Percentiles rank a stretch among this genome's conserved stretches.
Evolutionary conservation across 495 filamentous ascomycete species (phyloP).

Genomic region (Hypoxylon fragiforme): DNA sequence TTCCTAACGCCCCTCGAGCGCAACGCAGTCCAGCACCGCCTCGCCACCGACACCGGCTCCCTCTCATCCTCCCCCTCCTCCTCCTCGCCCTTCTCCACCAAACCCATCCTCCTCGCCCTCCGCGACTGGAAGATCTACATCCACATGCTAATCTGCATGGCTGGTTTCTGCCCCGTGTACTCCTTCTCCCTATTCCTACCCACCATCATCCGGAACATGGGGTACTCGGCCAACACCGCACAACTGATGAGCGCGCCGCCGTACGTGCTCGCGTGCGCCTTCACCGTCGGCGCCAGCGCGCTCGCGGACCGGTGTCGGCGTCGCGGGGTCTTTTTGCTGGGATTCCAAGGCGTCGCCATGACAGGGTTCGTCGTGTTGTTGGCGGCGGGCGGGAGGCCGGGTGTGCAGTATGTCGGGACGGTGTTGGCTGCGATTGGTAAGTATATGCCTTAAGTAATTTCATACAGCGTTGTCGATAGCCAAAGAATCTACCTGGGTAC

Average conservation of each 20-base stretch:
- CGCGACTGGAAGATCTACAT: constrained; percentile 69
- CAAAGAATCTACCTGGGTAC: too few species aligned
- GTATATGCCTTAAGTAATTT: too few species aligned
- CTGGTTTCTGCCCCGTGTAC: constrained; percentile 50
- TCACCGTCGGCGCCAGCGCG: constrained; percentile 54
- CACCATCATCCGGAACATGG: constrained; percentile 62
- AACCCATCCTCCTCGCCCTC: constrained; percentile 67
- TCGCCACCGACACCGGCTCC: constrained; percentile 60
- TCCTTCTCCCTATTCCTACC: constrained; percentile 67
- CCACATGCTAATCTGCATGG: constrained; percentile 51
- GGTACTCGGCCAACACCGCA: constrained; percentile 59
- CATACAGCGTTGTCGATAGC: too few species aligned
- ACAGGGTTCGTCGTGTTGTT: constrained; percentile 69
- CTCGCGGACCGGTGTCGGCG: constrained; percentile 54
- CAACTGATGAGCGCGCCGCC: constrained; percentile 64
- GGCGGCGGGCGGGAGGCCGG: constrained; percentile 54
- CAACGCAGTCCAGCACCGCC: constrained; percentile 50
- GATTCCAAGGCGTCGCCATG: constrained; percentile 48
- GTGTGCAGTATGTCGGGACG: constrained; percentile 68
- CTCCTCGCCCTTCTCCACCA: constrained; percentile 70
- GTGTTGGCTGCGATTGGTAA: constrained; percentile 57
- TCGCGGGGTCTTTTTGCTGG: constrained; percentile 59
- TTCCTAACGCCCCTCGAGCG: constrained; percentile 57
- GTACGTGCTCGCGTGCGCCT: constrained; percentile 57
- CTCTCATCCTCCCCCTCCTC: constrained; percentile 70